Base-by-base conservation (phyloP, 2,329 filamentous ascomycete species). In the Neoarthrinium moseri region DNA sequence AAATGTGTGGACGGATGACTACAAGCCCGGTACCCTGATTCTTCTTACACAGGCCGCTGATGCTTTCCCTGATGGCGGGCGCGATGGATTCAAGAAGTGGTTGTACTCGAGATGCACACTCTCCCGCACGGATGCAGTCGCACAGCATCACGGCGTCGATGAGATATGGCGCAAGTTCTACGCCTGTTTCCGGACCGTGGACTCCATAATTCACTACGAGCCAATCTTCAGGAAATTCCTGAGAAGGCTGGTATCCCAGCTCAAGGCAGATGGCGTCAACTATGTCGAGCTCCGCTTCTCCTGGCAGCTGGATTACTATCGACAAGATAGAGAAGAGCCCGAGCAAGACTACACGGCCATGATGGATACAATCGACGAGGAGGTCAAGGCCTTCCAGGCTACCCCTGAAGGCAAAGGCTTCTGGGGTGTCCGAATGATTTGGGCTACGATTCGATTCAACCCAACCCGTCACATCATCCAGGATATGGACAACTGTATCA, bases 401-500 rank as follows among this genome's bases (percentile, higher is more conserved):
- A 84, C 84, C 0, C 76, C 84, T 23, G 80, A 86, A 54, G 89
- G 89, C 3, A 75, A 83, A 49, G 74, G 74, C 0, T 96, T 97
- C 67, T 95, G 90, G 86, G 92, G 91, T 11, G 74, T 87, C 11
- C 78, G 89, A 10, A 81, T 91, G 56, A 95, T 96, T 55, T 95
- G 90, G 89, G 92, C 90, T 0, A 81, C 80, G 1, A 70, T 91
- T 36, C 83, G 91, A 32, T 70, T 69, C 22, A 74, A 81, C 43
- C 74, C 80, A 21, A 85, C 84, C 13, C 81, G 83, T 38, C 65
- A 72, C 12, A 81, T 96, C 37, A 73, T 91, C 17, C 79, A 91
- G 52, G 83, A 82, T 64, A 96, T 96, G 91, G 87, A 92, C 61
- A 72, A 87, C 52, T 96, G 91, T 66, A 89, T 97, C 56, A 76